A percentile compares a stretch with the other conserved stretches of the same genome.
These are phyloP conservation scores for Castanea mollissima DNA, from an alignment of 306 rosid species.

Conservation along the genomic window DNA sequence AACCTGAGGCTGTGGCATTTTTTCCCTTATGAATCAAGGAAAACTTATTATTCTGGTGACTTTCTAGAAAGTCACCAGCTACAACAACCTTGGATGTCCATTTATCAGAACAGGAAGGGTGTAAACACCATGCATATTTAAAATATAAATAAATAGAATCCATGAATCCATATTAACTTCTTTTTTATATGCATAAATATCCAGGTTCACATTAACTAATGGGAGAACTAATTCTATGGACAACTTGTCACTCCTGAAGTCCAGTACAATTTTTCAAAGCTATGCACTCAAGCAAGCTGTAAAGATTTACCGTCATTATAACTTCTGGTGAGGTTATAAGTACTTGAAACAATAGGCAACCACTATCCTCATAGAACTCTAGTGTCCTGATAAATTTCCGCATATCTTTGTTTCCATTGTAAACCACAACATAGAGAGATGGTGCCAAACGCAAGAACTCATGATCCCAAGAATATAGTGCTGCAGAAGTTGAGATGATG, in stretches of 20 bases:
- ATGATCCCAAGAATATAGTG: slow-evolving; percentile 52
- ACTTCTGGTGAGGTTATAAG: slow-evolving; percentile 51
- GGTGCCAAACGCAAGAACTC: slow-evolving; percentile 49
- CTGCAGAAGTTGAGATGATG: slow-evolving; percentile 50
- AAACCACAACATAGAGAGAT: slow-evolving; percentile 45
- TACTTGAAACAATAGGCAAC: slow-evolving; percentile 43
- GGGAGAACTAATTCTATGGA: slow-evolving; percentile 8
- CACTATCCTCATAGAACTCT: slow-evolving; percentile 46
- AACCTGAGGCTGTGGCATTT: not conserved
- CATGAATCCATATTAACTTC: slow-evolving; percentile 1
- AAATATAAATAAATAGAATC: not conserved
- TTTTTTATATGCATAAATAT: too few species aligned
- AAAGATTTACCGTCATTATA: slow-evolving; percentile 45
- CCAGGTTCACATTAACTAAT: not conserved
- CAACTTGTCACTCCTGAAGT: not conserved
- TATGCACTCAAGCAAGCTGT: slow-evolving; percentile 13
- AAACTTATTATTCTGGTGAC: not conserved
- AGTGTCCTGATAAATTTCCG: slow-evolving; percentile 44
- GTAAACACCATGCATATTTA: not conserved
- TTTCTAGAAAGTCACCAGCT: not conserved
- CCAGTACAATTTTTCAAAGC: not conserved
- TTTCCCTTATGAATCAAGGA: not conserved
- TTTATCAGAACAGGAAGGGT: not conserved
- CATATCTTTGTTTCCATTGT: slow-evolving; percentile 50
- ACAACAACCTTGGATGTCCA: not conserved